phyloP scores from a whole-genome alignment of 805 yeast species.

The Cyberlindnera maritima region DNA sequence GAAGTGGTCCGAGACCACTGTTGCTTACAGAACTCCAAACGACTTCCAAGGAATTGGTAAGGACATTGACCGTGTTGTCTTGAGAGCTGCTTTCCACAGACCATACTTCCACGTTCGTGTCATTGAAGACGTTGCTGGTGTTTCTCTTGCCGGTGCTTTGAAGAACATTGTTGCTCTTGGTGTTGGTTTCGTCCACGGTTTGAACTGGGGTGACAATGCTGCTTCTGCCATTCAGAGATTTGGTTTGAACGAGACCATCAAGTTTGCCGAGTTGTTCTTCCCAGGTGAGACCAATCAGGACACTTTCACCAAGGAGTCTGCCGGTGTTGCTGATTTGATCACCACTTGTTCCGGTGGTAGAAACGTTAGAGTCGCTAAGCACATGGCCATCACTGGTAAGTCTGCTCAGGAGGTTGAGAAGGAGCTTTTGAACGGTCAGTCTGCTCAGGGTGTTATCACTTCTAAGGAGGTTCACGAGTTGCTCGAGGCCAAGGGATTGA shows the following conservation, averaged over 20 bases:
- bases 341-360: conserved; percentile 98
- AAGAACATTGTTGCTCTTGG: conserved; percentile 95
- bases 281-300: conserved; percentile 42
- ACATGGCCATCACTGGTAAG: conserved; percentile 78
- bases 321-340: conserved; percentile 97
- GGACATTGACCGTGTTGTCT: conserved; percentile 61
- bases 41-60: conserved; percentile 48
- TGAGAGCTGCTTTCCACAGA: conserved; percentile 90
- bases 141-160: conserved; percentile 94
- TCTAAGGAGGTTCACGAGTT: conserved; percentile 85
- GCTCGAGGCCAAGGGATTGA: conserved; percentile 25
- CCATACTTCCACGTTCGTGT: conserved; percentile 97
- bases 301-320: conserved; percentile 90
- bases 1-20: conserved; percentile 97
- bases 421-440: conserved; percentile 87
- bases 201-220: conserved; percentile 99
- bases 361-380: conserved; percentile 86
- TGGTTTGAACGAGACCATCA: conserved; percentile 86
- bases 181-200: conserved; percentile 96
- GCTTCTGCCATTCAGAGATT: conserved; percentile 97
- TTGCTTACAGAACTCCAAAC: conserved; percentile 77
- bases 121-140: conserved; percentile 91
- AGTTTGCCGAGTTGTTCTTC: conserved; percentile 81
- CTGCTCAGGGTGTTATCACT: conserved; percentile 94
- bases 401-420: conserved; percentile 80